phyloP scores from a whole-genome alignment of 2,329 filamentous ascomycete genomes.

The Arthrobotrys musiformis region DNA sequence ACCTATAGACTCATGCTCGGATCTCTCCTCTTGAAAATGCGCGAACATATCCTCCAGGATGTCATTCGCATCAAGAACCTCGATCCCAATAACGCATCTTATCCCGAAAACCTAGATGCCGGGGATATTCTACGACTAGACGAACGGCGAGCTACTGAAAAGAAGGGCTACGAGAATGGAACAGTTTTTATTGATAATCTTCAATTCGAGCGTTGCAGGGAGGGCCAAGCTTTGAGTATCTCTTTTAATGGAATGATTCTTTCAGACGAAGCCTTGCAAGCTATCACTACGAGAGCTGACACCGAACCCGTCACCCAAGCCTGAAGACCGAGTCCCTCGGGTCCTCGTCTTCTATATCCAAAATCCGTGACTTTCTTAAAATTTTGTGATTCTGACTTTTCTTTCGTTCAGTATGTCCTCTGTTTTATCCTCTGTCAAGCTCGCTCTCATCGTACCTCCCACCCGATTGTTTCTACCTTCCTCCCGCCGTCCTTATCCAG shows the following conservation, averaged over 20 bases:
- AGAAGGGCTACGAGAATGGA: constrained; percentile 18
- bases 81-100: constrained; percentile 3
- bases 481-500: too few species aligned
- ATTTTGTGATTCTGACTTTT: too few species aligned
- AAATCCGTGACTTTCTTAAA: too few species aligned
- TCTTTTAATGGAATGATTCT: constrained; percentile 27
- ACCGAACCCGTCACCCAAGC: neutral
- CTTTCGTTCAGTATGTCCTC: too few species aligned
- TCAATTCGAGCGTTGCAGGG: constrained; percentile 23
- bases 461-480: too few species aligned
- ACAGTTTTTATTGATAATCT: constrained; percentile 24
- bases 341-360: too few species aligned
- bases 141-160: neutral
- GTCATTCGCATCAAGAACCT: neutral
- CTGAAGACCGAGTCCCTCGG: too few species aligned
- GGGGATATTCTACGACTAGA: neutral
- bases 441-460: too few species aligned
- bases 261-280: neutral
- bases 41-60: constrained; percentile 17
- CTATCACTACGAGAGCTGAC: neutral
- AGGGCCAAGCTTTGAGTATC: constrained; percentile 40
- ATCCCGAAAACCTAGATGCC: neutral
- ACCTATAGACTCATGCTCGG: constrained; percentile 41
- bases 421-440: too few species aligned
- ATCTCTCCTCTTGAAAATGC: constrained; percentile 31